Evolutionary conservation across 192 early-diverging fungal species (phyloP), one percentile per base, ranked within the genome.

Genomic region (Rhizophagus prolifer): DNA sequence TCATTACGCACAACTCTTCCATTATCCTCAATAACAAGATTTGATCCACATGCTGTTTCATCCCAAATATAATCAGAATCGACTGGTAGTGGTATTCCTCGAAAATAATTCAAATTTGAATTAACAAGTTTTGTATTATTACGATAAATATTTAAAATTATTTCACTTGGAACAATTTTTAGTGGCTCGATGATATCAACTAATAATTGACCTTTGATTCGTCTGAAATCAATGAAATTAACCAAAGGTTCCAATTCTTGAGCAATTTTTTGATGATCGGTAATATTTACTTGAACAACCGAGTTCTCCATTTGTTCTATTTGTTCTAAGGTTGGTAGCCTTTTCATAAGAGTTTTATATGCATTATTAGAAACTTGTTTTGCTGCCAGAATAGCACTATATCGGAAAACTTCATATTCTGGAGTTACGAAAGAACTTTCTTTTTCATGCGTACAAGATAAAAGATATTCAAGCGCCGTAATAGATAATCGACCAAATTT

Each of bases 351-450:
- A 25, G 9, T 21, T 25, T 25, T 23, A 23, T 2, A 4, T 12
- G 23, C 30, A 9, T 36, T 26, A 28, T 74, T 28, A 14, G 58
- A 74, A 3, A 61, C 28, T 60, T 61, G 26, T 13, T 19, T 61
- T 25, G 72, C 58, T 14, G n/a, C 26, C 2, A 54, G 5, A 16
- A 74, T 34, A 19, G 59, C 41, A 31, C 58, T 60, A 61, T 74
- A 74, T 61, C 72, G 25, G 16, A 74, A 74, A 0, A 74, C 30
- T 31, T 58, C 50, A 41, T 74, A 74, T 74, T 74, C 72, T 1
- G 26, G 14, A 10, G 72, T 74, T 12, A 19, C 34, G n/a, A 41
- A 61, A 19, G 12, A 47, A n/a, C 10, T 26, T 38, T n/a, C 4
- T 23, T 13, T 70, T 9, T 50, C 21, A 46, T 44, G 26, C 13